Evolutionary conservation across 257 asterid genomes (phyloP).

Genomic region (Nicotiana otophora): DNA sequence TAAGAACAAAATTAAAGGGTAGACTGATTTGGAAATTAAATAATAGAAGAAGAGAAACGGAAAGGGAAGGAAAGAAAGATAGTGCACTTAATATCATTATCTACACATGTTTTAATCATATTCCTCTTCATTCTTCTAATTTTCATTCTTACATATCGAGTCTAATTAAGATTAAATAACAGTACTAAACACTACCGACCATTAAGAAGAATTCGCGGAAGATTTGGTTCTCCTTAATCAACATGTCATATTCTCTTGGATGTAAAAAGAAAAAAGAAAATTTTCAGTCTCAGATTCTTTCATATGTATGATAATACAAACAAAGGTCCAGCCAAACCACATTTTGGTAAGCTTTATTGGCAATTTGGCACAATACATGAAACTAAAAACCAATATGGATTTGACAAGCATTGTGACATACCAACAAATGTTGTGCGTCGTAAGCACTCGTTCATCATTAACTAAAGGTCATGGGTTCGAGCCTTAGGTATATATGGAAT

Average conservation of each 20-base stretch:
- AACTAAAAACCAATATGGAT: neutral
- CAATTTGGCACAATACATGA: neutral
- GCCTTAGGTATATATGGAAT: too few species aligned
- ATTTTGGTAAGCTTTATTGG: neutral
- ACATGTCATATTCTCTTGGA: neutral
- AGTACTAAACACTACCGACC: neutral
- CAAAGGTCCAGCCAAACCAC: neutral
- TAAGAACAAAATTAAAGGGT: neutral
- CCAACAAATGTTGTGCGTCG: too few species aligned
- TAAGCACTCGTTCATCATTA: too few species aligned
- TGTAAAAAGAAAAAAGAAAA: neutral
- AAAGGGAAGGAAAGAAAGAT: neutral
- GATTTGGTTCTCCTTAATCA: slow-evolving; percentile 1
- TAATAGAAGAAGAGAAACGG: neutral
- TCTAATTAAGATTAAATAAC: neutral
- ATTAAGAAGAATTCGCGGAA: neutral
- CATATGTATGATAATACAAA: neutral
- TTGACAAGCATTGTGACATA: neutral
- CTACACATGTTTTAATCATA: neutral
- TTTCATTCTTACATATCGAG: neutral
- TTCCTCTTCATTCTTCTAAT: neutral
- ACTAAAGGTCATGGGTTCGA: too few species aligned
- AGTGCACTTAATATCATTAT: neutral
- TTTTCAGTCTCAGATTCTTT: neutral
- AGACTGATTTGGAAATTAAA: neutral